These are phyloP conservation scores for Leccinum subspadiceum DNA, from an alignment of 1,284 basidiomycete genomes.

Conservation along the genomic window DNA sequence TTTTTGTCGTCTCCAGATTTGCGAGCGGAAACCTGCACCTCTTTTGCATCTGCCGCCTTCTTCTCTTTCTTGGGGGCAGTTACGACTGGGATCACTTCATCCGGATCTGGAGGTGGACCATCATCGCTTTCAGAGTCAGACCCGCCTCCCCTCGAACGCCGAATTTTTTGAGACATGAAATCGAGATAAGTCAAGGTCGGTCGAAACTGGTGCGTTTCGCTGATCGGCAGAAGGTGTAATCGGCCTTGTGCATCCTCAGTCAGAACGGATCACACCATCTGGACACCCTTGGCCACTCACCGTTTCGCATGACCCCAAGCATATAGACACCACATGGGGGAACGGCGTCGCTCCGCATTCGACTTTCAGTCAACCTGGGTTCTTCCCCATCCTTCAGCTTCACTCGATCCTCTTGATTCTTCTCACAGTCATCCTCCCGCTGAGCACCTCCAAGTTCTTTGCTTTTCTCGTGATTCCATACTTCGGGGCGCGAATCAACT, in stretches of 20 bases:
- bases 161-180: constrained; percentile 58
- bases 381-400: constrained; percentile 54
- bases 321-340: constrained; percentile 63
- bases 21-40: constrained; percentile 72
- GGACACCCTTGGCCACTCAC: constrained; percentile 38
- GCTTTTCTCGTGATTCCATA: constrained; percentile 71
- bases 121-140: constrained; percentile 72
- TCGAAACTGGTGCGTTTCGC: constrained; percentile 73
- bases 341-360: constrained; percentile 70
- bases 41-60: constrained; percentile 55
- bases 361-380: constrained; percentile 60
- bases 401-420: constrained; percentile 56
- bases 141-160: constrained; percentile 46
- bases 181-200: constrained; percentile 79
- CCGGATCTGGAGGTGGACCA: constrained; percentile 75
- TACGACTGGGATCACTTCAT: constrained; percentile 53
- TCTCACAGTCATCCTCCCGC: constrained; percentile 70
- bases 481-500: constrained; percentile 69
- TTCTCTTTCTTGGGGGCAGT: constrained; percentile 57
- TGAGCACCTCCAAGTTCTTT: constrained; percentile 62
- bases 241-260: constrained; percentile 46
- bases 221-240: constrained; percentile 75
- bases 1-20: constrained; percentile 60
- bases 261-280: constrained; percentile 9
- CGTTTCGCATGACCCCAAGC: constrained; percentile 69